phyloP scores from a whole-genome alignment of 108 stramenopile genomes.

The Fragilariopsis cylindrus region DNA sequence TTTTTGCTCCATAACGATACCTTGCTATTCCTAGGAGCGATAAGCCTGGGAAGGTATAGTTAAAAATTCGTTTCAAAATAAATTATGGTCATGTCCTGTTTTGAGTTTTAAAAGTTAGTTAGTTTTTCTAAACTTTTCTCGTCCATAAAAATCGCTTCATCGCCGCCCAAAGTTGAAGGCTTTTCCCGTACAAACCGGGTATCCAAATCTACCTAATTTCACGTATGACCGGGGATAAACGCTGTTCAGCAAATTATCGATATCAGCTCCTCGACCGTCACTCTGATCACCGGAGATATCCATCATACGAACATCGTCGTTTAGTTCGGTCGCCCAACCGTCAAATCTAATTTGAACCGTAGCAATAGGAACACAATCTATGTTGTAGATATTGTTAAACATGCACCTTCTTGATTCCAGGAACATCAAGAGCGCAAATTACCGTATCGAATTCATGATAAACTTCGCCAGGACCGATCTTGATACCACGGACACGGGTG shows the following conservation, averaged over 20 bases:
- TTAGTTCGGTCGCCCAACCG: constrained; percentile 96
- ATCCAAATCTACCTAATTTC: no score
- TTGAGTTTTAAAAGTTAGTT: no score
- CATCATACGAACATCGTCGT: constrained; percentile 80
- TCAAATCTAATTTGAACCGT: constrained; percentile 97
- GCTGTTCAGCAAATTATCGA: constrained; percentile 95
- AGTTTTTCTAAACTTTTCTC: no score
- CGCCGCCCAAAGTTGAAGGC: no score
- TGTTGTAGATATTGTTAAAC: constrained; percentile 96
- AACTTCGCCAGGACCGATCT: constrained; percentile 66
- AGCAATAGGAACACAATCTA: constrained; percentile 96
- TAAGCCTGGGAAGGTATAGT: no score
- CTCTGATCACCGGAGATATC: constrained; percentile 86
- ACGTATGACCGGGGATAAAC: constrained; percentile 26
- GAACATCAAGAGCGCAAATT: constrained; percentile 91
- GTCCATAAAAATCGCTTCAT: no score
- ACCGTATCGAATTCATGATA: constrained; percentile 85
- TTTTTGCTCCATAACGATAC: no score
- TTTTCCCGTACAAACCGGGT: no score
- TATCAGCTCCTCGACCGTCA: constrained; percentile 84
- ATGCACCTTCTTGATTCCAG: constrained; percentile 94
- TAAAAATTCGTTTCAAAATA: no score
- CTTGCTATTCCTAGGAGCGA: no score
- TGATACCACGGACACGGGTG: constrained; percentile 81
- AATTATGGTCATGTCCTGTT: no score